Conservation (phyloP, 2,329 filamentous ascomycete species). For the Chaetomiaceae sp. region DNA sequence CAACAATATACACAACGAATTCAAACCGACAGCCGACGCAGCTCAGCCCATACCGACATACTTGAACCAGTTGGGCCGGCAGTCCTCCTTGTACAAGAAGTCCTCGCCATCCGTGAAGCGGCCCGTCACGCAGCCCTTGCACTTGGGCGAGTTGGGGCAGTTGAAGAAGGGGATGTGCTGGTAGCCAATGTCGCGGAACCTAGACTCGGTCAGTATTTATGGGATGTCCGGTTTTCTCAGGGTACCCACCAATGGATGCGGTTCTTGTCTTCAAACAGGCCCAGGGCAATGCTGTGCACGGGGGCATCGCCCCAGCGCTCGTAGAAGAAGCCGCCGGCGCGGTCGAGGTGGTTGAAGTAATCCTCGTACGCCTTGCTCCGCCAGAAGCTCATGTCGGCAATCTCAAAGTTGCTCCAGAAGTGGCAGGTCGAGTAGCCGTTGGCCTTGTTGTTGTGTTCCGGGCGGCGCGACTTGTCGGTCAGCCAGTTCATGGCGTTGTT, state of each 20-base stretch:
- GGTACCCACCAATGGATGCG: slow-evolving; percentile 84
- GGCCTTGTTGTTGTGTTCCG: slow-evolving; percentile 72
- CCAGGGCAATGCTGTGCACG: slow-evolving; percentile 89
- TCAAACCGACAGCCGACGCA: background rate
- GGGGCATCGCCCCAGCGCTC: slow-evolving; percentile 98
- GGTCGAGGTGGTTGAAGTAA: slow-evolving; percentile 93
- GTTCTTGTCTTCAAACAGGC: slow-evolving; percentile 82
- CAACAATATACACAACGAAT: slow-evolving; percentile 13
- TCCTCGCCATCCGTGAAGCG: slow-evolving; percentile 83
- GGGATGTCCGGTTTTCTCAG: too few species aligned
- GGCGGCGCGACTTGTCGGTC: slow-evolving; percentile 69
- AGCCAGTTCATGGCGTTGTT: slow-evolving; percentile 89
- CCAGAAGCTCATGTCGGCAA: slow-evolving; percentile 91
- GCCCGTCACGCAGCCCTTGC: slow-evolving; percentile 78
- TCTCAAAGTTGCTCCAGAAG: slow-evolving; percentile 99
- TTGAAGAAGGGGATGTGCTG: slow-evolving; percentile 99
- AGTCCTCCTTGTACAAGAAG: slow-evolving; percentile 86
- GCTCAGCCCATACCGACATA: slow-evolving; percentile 73
- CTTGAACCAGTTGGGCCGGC: slow-evolving; percentile 95
- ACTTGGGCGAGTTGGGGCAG: slow-evolving; percentile 95
- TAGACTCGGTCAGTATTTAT: slow-evolving; percentile 37
- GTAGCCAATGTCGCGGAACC: slow-evolving; percentile 99
- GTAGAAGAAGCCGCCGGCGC: slow-evolving; percentile 95
- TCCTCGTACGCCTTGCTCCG: slow-evolving; percentile 84
- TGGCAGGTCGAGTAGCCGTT: slow-evolving; percentile 97